Evolutionary conservation across 2,329 filamentous ascomycete genomes (phyloP).

Genomic region (Ophiosphaerella korrae): DNA sequence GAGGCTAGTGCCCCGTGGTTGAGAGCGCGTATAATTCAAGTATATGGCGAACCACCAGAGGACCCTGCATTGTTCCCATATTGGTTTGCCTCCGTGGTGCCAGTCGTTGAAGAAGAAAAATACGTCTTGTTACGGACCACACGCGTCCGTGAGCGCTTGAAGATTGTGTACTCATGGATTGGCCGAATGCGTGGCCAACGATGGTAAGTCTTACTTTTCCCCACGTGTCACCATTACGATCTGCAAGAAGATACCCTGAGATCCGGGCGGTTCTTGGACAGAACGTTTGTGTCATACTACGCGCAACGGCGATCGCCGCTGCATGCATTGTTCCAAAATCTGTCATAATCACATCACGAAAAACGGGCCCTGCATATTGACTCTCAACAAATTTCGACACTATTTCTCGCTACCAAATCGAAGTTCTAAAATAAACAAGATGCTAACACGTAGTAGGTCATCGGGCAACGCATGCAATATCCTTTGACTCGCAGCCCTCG

Average conservation of each 20-base stretch:
- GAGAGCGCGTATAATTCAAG: conserved; percentile 69
- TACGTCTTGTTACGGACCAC: conserved; percentile 74
- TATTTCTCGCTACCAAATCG: conserved; percentile 2
- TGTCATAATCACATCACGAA: conserved; percentile 2
- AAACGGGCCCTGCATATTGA: conserved; percentile 6
- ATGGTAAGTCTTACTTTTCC: conserved; percentile 63
- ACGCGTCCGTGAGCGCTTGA: conserved; percentile 79
- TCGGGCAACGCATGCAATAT: conserved; percentile 41
- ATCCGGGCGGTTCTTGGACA: background rate
- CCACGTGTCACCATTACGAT: conserved; percentile 3
- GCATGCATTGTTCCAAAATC: conserved; percentile 5
- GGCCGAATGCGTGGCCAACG: conserved; percentile 70
- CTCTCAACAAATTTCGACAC: conserved; percentile 1
- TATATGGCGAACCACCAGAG: conserved; percentile 77
- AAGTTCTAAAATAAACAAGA: background rate
- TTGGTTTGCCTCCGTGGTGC: conserved; percentile 86
- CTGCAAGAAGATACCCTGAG: conserved; percentile 1
- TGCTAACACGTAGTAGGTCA: conserved; percentile 28
- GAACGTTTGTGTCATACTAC: background rate
- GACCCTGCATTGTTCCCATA: conserved; percentile 82
- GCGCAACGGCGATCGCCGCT: conserved; percentile 16
- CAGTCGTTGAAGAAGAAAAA: conserved; percentile 77
- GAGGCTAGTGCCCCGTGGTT: conserved; percentile 75
- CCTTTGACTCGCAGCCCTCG: conserved; percentile 38
- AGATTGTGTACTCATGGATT: conserved; percentile 83